Percentiles rank a stretch among this genome's conserved stretches.
These are phyloP conservation scores for Wickerhamomyces sydowiorum DNA, from an alignment of 805 yeast genomes.

Conservation along the genomic window DNA sequence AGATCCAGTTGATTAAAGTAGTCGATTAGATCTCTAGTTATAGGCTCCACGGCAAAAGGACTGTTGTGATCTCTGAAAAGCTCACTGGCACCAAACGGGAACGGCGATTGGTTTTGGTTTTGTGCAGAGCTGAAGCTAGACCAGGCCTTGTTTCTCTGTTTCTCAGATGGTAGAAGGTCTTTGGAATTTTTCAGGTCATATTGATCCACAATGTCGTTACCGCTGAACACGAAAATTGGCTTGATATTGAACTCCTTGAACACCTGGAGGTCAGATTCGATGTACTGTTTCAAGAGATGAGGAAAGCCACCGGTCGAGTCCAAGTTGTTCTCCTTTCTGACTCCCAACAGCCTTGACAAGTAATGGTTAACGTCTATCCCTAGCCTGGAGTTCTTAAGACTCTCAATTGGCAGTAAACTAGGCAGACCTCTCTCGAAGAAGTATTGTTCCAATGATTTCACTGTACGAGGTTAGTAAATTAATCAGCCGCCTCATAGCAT, in stretches of 20 bases:
- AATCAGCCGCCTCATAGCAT: background rate
- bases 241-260: constrained; percentile 58
- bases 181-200: constrained; percentile 31
- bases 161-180: constrained; percentile 23
- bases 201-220: constrained; percentile 40
- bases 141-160: constrained; percentile 45
- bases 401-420: constrained; percentile 54
- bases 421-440: constrained; percentile 64
- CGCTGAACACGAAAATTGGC: constrained; percentile 79
- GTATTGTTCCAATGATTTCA: constrained; percentile 60
- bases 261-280: constrained; percentile 57
- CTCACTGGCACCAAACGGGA: constrained; percentile 31
- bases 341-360: constrained; percentile 51
- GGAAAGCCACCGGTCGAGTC: constrained; percentile 85
- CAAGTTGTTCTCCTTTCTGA: constrained; percentile 60
- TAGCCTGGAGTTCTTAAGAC: constrained; percentile 58
- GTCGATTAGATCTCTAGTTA: constrained; percentile 49
- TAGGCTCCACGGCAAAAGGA: constrained; percentile 43
- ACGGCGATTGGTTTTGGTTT: constrained; percentile 8
- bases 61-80: constrained; percentile 47
- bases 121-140: constrained; percentile 22
- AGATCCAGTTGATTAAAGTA: constrained; percentile 50
- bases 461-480: constrained; percentile 14
- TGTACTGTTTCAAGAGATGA: constrained; percentile 44
- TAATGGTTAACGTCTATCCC: constrained; percentile 87